phyloP scores from a whole-genome alignment of 2,329 filamentous ascomycete genomes.

The Fusarium proliferatum region DNA sequence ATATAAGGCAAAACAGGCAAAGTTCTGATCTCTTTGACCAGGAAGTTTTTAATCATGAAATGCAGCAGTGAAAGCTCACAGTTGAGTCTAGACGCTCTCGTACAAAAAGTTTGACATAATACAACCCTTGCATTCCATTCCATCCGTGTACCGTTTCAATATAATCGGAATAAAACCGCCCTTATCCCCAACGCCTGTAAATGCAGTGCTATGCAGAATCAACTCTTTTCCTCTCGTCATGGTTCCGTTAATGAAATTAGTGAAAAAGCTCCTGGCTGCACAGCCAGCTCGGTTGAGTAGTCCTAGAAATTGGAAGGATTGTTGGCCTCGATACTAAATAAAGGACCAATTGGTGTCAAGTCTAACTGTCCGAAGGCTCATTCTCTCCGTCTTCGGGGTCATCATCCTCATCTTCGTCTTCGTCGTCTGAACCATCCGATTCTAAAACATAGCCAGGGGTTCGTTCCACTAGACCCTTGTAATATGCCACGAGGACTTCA shows the following conservation, averaged over 20 bases:
- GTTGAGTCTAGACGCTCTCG: slow-evolving; percentile 23
- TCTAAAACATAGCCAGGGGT: slow-evolving; percentile 67
- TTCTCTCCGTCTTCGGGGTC: slow-evolving; percentile 38
- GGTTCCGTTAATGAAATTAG: slow-evolving; percentile 20
- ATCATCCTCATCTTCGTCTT: slow-evolving; percentile 43
- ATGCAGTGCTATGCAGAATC: slow-evolving; percentile 39
- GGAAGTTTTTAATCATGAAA: background rate
- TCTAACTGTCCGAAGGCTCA: slow-evolving; percentile 13
- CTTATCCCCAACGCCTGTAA: slow-evolving; percentile 40
- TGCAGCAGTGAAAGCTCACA: background rate
- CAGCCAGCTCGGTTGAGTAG: background rate
- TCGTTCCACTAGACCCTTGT: slow-evolving; percentile 82
- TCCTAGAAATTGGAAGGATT: slow-evolving; percentile 1
- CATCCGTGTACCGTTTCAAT: slow-evolving; percentile 27
- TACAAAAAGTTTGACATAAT: slow-evolving; percentile 22
- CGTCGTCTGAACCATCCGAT: slow-evolving; percentile 49
- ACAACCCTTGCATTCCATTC: slow-evolving; percentile 12
- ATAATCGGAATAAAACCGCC: slow-evolving; percentile 24
- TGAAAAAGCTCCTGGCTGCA: background rate
- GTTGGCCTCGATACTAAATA: slow-evolving; percentile 1
- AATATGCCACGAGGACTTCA: slow-evolving; percentile 93
- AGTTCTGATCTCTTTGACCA: background rate
- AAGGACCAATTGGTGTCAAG: slow-evolving; percentile 1
- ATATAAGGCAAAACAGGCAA: background rate
- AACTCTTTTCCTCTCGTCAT: slow-evolving; percentile 19